These are phyloP conservation scores for Ophiostoma perfectum DNA, from an alignment of 2,329 filamentous ascomycete genomes.

Conservation along the genomic window DNA sequence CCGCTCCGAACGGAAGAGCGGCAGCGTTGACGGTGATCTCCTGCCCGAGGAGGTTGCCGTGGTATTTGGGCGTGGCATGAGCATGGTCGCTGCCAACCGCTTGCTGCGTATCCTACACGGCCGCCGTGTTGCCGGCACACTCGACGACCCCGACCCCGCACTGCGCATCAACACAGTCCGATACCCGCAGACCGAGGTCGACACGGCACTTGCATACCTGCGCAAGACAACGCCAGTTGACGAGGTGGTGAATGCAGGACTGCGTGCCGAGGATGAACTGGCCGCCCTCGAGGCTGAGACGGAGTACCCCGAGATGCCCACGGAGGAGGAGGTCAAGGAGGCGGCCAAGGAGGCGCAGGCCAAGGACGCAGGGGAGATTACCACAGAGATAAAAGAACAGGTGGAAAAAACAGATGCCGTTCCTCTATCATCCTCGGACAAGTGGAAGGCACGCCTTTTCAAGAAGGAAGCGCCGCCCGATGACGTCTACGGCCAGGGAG, in stretches of 20 bases:
- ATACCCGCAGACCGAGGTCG: slow-evolving; percentile 40
- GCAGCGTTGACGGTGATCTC: slow-evolving; percentile 37
- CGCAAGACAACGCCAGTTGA: slow-evolving; percentile 51
- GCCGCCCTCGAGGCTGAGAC: slow-evolving; percentile 41
- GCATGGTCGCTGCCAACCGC: slow-evolving; percentile 44
- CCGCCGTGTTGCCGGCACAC: slow-evolving; percentile 57
- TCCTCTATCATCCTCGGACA: slow-evolving; percentile 7
- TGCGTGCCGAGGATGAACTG: slow-evolving; percentile 59
- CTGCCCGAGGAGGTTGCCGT: slow-evolving; percentile 41
- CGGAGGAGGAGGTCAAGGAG: slow-evolving; percentile 23
- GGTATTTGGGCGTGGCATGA: slow-evolving; percentile 49
- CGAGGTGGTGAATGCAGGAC: slow-evolving; percentile 55
- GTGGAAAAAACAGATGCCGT: neutral
- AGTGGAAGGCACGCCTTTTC: slow-evolving; percentile 28
- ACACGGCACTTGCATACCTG: slow-evolving; percentile 50
- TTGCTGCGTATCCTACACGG: slow-evolving; percentile 57
- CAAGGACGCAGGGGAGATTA: slow-evolving; percentile 15
- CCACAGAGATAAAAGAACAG: slow-evolving; percentile 23
- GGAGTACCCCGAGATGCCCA: slow-evolving; percentile 28
- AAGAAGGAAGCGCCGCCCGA: slow-evolving; percentile 32
- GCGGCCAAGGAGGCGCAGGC: slow-evolving; percentile 26
- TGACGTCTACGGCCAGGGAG: slow-evolving; percentile 54
- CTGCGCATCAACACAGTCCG: slow-evolving; percentile 44
- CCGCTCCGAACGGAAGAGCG: slow-evolving; percentile 31
- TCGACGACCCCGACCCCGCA: slow-evolving; percentile 57